Conservation (phyloP, 2,329 filamentous ascomycete genomes). For the Neopestalotiopsis clavispora region DNA sequence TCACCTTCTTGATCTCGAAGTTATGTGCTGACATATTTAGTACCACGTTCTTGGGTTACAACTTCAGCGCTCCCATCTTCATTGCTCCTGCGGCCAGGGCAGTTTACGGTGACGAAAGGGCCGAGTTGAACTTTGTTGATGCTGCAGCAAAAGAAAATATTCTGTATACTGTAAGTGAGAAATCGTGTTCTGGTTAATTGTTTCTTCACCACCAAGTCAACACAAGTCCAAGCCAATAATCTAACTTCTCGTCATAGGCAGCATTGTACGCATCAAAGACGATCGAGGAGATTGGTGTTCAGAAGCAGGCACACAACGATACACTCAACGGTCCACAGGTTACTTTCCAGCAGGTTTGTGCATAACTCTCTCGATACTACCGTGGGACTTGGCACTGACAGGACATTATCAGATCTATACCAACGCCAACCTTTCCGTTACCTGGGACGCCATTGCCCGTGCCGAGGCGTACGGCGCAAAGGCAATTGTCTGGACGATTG, state of each 20-base stretch:
- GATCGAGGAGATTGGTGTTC: slow-evolving; percentile 30
- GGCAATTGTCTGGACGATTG: slow-evolving; percentile 33
- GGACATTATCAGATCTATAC: slow-evolving; percentile 23
- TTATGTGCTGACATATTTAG: slow-evolving; percentile 27
- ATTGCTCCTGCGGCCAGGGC: slow-evolving; percentile 45
- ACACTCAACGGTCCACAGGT: slow-evolving; percentile 24
- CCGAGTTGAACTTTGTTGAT: slow-evolving; percentile 45
- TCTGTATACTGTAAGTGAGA: slow-evolving; percentile 41
- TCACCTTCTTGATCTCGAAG: not conserved
- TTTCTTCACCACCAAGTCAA: too few relatives aligned
- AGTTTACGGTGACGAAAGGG: slow-evolving; percentile 40
- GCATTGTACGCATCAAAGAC: slow-evolving; percentile 28
- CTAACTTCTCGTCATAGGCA: slow-evolving; percentile 18
- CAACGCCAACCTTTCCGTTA: slow-evolving; percentile 29
- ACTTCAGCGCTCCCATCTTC: slow-evolving; percentile 49
- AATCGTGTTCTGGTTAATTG: too few relatives aligned
- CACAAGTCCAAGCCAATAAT: not conserved
- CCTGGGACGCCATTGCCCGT: slow-evolving; percentile 25
- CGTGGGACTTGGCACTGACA: not conserved
- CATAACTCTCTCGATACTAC: not conserved
- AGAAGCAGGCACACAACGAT: slow-evolving; percentile 24
- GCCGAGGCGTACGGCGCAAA: slow-evolving; percentile 25
- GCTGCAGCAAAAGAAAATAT: slow-evolving; percentile 44
- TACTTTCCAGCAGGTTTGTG: slow-evolving; percentile 31
- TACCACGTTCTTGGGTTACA: slow-evolving; percentile 48